Conservation (phyloP, 768 basidiomycete species). For the Tricholomella constricta region DNA sequence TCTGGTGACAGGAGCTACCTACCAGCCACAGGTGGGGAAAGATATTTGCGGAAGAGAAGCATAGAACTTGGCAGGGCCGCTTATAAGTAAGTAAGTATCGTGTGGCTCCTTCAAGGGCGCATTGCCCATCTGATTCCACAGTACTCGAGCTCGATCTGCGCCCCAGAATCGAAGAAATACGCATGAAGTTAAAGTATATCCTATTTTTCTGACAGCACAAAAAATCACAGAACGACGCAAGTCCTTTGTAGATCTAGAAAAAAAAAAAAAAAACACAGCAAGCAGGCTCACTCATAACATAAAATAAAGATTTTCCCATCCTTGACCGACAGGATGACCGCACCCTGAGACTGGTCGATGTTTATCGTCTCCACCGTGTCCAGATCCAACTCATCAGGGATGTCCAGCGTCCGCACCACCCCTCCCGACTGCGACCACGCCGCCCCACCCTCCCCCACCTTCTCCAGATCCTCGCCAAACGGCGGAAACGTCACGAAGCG, state of each 20-base stretch:
- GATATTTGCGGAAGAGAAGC: not conserved
- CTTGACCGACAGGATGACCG: slow-evolving; percentile 67
- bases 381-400: slow-evolving; percentile 66
- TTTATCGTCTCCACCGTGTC: slow-evolving; percentile 73
- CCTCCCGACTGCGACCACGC: slow-evolving; percentile 36
- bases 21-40: not conserved
- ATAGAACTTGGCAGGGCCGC: not conserved
- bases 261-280: not conserved
- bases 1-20: no score
- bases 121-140: no score
- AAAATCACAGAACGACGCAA: not conserved
- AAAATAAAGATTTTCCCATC: slow-evolving; percentile 73
- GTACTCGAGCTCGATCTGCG: no score
- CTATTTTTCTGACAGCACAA: not conserved
- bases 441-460: slow-evolving; percentile 20
- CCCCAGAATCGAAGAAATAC: no score
- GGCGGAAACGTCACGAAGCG: slow-evolving; percentile 75
- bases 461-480: slow-evolving; percentile 37
- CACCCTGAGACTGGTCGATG: slow-evolving; percentile 76
- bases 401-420: slow-evolving; percentile 59
- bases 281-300: slow-evolving; percentile 52
- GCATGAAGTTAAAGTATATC: not conserved
- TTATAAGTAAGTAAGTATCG: not conserved
- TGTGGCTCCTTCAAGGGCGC: no score
- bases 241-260: not conserved